Evolutionary conservation across 371 early-diverging fungal species (phyloP), one percentile per base, ranked within the genome.

Genomic region (Actinomucor elegans): DNA sequence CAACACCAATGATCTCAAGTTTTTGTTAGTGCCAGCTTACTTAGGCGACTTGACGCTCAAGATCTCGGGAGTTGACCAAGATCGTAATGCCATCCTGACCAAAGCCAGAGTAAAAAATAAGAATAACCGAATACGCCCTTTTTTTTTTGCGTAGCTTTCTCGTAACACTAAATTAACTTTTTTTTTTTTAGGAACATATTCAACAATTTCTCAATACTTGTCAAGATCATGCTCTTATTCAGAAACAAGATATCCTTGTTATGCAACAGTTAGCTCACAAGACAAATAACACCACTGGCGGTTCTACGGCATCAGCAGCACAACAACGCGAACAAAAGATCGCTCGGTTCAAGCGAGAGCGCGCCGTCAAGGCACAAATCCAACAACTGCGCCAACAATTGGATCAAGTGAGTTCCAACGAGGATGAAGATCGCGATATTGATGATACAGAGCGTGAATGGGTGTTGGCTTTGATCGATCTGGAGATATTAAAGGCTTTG

Each of bases 1-100:
- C 44, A 87, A 86, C 55, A 87, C 93, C 5, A 70, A 78, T 26
- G 91, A 94, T 66, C 71, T 96, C 32, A 78, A 87, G 35, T 91
- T 85, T 52, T 58, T 96, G 1, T 61, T 94, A 21, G 75, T 85
- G 11, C 74, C 86, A n/a, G 85, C 81, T n/a, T 93, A 91, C 56
- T 67, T 91, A 11, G 94, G 90, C 12, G 84, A 88, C 27, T 61
- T 89, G 5, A 62, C 77, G 9, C 63, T 85, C 8, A 91, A 86
- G 61, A 48, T 67, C 29, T 71, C 71, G 4, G 67, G 60, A 18
- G 61, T 48, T 4, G 47, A 41, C 24, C 46, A 42, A 4, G 74
- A 81, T 43, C 81, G 90, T 17, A 42, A 69, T 12, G 36, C 52
- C 0, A 66, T 76, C 24, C 61, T 89, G 23, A 62, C 66, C 5